A percentile compares a stretch with the other conserved stretches of the same genome.
Conservation (phyloP, 495 filamentous ascomycete genomes). For the Tuber aestivum region DNA sequence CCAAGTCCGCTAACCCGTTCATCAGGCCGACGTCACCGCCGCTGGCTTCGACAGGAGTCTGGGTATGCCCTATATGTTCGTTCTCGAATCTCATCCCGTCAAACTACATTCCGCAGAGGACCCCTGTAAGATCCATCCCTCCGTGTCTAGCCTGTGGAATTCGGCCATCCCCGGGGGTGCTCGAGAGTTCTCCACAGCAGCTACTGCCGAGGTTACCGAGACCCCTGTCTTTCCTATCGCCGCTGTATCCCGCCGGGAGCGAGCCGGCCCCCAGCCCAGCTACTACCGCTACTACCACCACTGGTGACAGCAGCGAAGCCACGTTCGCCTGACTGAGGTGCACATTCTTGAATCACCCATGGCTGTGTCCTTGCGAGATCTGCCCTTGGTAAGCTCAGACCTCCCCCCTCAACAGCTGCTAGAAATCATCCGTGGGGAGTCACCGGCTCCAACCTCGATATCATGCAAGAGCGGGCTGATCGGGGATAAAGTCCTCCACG, state of each 20-base stretch:
- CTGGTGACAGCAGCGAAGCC: conserved; percentile 38
- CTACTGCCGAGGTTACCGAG: conserved; percentile 30
- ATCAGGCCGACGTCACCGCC: conserved; percentile 50
- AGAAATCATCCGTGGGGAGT: conserved; percentile 55
- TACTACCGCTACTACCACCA: background rate
- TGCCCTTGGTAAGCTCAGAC: conserved; percentile 66
- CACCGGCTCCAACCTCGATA: conserved; percentile 62
- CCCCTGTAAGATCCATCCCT: conserved; percentile 65
- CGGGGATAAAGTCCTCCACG: conserved; percentile 71
- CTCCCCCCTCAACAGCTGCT: conserved; percentile 40
- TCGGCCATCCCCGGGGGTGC: conserved; percentile 58
- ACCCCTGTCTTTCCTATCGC: conserved; percentile 35
- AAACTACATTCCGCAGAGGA: conserved; percentile 77
- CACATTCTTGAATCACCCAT: conserved; percentile 91
- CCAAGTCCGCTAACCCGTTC: conserved; percentile 49
- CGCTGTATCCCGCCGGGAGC: conserved; percentile 39
- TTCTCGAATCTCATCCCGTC: conserved; percentile 93
- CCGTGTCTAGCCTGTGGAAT: conserved; percentile 93
- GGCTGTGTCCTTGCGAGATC: conserved; percentile 78
- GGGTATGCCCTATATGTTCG: conserved; percentile 95
- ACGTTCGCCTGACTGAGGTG: conserved; percentile 75
- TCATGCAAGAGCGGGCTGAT: conserved; percentile 36
- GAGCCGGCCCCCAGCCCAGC: background rate
- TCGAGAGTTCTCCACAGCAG: conserved; percentile 44
- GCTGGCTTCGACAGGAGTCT: conserved; percentile 61